Conservation (phyloP, 2,329 filamentous ascomycete species). For the Microsporum canis region DNA sequence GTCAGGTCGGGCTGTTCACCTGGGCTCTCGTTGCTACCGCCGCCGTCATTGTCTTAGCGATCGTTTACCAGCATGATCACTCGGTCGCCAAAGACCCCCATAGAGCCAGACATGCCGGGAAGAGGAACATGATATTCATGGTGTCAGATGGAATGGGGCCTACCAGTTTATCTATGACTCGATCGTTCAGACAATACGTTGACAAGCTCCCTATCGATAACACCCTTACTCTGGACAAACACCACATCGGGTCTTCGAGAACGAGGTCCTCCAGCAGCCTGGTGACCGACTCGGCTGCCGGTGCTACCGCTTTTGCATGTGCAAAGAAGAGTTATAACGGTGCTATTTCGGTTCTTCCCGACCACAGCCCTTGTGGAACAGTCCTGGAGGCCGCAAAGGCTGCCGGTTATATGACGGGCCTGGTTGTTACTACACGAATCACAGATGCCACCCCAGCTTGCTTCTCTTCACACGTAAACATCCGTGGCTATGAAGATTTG, state of each 20-base stretch:
- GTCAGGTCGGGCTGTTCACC: constrained; percentile 63
- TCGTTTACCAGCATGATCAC: constrained; percentile 57
- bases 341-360: constrained; percentile 79
- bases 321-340: constrained; percentile 92
- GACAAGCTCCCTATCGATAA: constrained; percentile 63
- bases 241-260: constrained; percentile 81
- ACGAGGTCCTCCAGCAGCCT: constrained; percentile 75
- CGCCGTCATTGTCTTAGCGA: constrained; percentile 65
- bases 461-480: constrained; percentile 79
- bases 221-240: constrained; percentile 67
- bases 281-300: constrained; percentile 93
- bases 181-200: constrained; percentile 71
- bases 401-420: constrained; percentile 79
- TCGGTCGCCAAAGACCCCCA: constrained; percentile 20
- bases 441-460: constrained; percentile 95
- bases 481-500: constrained; percentile 69
- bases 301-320: constrained; percentile 91
- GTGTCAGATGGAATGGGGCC: constrained; percentile 98
- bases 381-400: constrained; percentile 87
- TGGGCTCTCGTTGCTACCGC: constrained; percentile 77
- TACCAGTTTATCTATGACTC: constrained; percentile 73
- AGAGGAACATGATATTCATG: constrained; percentile 97
- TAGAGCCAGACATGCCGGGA: constrained; percentile 44
- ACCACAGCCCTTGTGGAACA: constrained; percentile 78
- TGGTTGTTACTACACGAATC: constrained; percentile 89